Conservation (phyloP, 257 asterid genomes). For the Ballota nigra region DNA sequence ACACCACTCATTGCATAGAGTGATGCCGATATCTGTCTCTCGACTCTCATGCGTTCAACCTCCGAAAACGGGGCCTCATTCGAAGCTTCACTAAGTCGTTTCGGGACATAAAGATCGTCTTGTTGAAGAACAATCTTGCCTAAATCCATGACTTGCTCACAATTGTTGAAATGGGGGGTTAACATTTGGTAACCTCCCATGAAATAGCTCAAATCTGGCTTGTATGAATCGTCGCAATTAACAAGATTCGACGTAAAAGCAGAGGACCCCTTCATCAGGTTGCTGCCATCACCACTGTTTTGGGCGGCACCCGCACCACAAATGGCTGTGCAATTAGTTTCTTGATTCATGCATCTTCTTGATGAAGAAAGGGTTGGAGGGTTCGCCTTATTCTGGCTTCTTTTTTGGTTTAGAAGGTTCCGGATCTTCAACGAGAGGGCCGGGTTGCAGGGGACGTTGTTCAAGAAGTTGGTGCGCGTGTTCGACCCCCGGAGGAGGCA, state of each 20-base stretch:
- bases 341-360: conserved; percentile 17
- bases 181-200: conserved; percentile 35
- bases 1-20: conserved; percentile 67
- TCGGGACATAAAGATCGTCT: conserved; percentile 22
- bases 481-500: conserved; percentile 79
- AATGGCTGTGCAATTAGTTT: conserved; percentile 6
- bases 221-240: conserved; percentile 40
- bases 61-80: conserved; percentile 37
- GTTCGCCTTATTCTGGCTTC: conserved; percentile 40
- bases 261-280: conserved; percentile 6
- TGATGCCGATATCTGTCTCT: conserved; percentile 72
- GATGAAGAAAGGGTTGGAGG: conserved; percentile 22
- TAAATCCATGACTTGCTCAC: conserved; percentile 21
- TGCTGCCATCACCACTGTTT: conserved; percentile 20
- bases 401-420: conserved; percentile 67
- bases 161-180: conserved; percentile 23
- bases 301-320: conserved; percentile 22
- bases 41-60: conserved; percentile 55
- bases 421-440: conserved; percentile 72
- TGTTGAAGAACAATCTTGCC: conserved; percentile 34
- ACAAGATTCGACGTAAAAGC: conserved; percentile 6
- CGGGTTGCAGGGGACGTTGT: conserved; percentile 58
- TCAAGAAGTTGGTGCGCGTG: conserved; percentile 69
- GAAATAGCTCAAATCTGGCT: conserved; percentile 57
- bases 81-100: conserved; percentile 5